Evolutionary conservation across 2,329 filamentous ascomycete species (phyloP).

Genomic region (Basipetospora chlamydospora): DNA sequence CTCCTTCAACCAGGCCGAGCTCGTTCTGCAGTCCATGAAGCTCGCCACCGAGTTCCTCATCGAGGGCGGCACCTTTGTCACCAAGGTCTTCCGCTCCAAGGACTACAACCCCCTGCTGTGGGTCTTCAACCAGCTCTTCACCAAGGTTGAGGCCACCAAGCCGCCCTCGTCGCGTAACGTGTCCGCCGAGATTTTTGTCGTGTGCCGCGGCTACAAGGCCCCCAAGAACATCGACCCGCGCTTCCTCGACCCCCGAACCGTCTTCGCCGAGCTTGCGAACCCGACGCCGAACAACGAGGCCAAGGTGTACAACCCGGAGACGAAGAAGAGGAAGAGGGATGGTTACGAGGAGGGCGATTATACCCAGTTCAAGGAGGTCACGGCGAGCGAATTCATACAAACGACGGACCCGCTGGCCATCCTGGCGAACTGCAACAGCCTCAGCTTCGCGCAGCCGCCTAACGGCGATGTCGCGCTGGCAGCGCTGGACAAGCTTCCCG

Average conservation of each 20-base stretch:
- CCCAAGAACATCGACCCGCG: conserved; percentile 86
- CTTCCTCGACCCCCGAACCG: conserved; percentile 75
- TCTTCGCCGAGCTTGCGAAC: conserved; percentile 83
- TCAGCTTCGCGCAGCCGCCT: conserved; percentile 66
- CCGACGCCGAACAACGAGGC: conserved; percentile 89
- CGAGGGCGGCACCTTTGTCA: conserved; percentile 86
- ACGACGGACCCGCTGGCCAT: conserved; percentile 87
- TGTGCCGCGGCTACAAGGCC: conserved; percentile 88
- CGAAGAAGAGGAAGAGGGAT: conserved; percentile 94
- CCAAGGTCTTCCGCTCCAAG: conserved; percentile 93
- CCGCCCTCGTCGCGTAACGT: conserved; percentile 92
- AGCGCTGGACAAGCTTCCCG: conserved; percentile 70
- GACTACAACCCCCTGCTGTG: conserved; percentile 92
- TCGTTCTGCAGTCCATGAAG: conserved; percentile 81
- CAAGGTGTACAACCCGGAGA: conserved; percentile 93
- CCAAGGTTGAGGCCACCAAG: conserved; percentile 92
- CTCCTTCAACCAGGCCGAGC: conserved; percentile 91
- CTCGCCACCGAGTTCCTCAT: conserved; percentile 85
- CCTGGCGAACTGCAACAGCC: conserved; percentile 68
- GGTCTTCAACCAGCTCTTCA: conserved; percentile 96
- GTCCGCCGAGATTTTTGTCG: conserved; percentile 96
- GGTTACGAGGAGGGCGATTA: conserved; percentile 96
- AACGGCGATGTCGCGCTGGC: conserved; percentile 78
- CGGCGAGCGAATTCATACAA: conserved; percentile 87
- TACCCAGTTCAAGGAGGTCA: conserved; percentile 77